These are phyloP conservation scores for Skeletonema costatum DNA, from an alignment of 108 stramenopile species.

Conservation along the genomic window DNA sequence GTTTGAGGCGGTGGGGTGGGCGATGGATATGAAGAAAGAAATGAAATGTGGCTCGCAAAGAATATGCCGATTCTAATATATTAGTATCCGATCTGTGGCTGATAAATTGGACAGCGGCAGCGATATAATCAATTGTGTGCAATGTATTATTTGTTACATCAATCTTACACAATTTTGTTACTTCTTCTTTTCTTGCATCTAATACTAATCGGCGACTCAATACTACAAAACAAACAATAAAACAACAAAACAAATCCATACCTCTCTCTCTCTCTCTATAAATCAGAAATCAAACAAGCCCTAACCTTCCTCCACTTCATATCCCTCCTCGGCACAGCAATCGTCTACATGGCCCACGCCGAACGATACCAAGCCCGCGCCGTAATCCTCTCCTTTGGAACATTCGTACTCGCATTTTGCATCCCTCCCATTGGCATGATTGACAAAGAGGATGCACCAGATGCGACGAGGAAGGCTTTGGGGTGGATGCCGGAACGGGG, in stretches of 20 bases:
- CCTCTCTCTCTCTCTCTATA: not conserved
- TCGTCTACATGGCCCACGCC: not conserved
- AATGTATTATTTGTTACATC: too few relatives aligned
- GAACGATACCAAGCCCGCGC: not conserved
- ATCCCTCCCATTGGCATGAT: not conserved
- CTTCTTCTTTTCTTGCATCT: too few relatives aligned
- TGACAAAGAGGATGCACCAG: not conserved
- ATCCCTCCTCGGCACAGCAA: not conserved
- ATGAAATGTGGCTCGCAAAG: too few relatives aligned
- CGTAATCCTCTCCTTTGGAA: not conserved
- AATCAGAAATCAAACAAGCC: not conserved
- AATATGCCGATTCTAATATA: too few relatives aligned
- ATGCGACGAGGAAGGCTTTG: not conserved
- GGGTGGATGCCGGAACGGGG: conserved; percentile 3
- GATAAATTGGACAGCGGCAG: too few relatives aligned
- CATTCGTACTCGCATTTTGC: not conserved
- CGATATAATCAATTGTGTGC: too few relatives aligned
- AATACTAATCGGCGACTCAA: too few relatives aligned
- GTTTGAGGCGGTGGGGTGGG: too few relatives aligned
- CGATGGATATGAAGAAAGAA: too few relatives aligned
- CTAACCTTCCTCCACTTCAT: not conserved
- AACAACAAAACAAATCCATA: not conserved
- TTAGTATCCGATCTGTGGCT: too few relatives aligned
- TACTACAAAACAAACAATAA: not conserved
- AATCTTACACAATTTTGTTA: too few relatives aligned